These are phyloP conservation scores for Trichoderma endophyticum DNA, from an alignment of 2,329 filamentous ascomycete genomes.

Conservation along the genomic window DNA sequence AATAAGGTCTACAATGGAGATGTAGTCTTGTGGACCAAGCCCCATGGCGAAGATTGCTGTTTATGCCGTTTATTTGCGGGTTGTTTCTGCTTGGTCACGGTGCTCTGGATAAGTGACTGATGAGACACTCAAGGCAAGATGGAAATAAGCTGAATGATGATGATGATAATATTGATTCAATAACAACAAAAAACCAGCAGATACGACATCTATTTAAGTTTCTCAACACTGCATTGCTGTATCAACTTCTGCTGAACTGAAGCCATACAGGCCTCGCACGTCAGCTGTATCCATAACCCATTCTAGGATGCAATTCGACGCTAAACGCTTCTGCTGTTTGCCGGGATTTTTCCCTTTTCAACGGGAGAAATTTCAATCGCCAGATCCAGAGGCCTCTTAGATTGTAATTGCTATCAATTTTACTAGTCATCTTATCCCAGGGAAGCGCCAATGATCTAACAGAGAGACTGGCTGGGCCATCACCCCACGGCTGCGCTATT, in stretches of 20 bases:
- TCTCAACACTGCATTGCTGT: background rate
- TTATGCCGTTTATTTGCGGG: background rate
- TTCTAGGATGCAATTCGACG: background rate
- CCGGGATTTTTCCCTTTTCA: background rate
- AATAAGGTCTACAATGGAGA: background rate
- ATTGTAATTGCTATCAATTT: background rate
- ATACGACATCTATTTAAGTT: background rate
- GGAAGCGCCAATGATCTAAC: background rate
- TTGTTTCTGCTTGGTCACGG: background rate
- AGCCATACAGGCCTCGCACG: background rate
- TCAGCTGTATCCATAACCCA: background rate
- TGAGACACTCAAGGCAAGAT: background rate
- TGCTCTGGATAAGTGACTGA: background rate
- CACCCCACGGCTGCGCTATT: background rate
- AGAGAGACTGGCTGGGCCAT: background rate
- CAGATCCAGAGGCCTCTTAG: background rate
- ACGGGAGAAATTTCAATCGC: background rate
- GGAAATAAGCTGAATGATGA: background rate
- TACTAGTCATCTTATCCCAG: background rate
- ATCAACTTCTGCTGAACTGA: background rate
- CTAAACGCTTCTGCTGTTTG: background rate
- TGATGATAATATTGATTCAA: background rate
- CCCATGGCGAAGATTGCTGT: background rate
- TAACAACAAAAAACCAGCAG: background rate
- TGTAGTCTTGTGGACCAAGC: background rate